Base-by-base conservation (phyloP, 1,284 basidiomycete genomes). In the Cystobasidiaceae sp. region DNA sequence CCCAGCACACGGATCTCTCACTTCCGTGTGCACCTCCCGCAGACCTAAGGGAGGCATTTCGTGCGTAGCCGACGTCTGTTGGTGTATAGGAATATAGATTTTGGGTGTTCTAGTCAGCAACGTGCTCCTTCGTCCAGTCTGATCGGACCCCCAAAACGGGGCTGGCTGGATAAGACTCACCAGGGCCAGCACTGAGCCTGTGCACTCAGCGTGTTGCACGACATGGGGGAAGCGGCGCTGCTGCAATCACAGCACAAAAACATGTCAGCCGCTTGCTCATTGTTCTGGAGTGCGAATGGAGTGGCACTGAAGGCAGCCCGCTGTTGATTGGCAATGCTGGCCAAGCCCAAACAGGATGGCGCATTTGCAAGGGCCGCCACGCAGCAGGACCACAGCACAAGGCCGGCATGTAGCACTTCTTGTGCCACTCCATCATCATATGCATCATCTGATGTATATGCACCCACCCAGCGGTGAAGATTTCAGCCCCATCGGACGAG, bases 1-100 rank as follows among this genome's bases (percentile, higher is more conserved):
- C 61, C 52, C 43, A 55, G 52, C 61, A 34, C n/a, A 34, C 48
- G 61, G 51, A 56, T 55, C 52, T 64, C 51, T 64, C 61, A 64
- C 61, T 56, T 56, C 61, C 61, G 48, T 34, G n/a, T 44, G 61
- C 52, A 54, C 51, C 61, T 55, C 52, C 61, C 58, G 51, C 55
- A 33, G 52, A 27, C 61, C 43, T 50, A 33, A 27, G 58, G 58
- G 61, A 64, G 61, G 61, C 51, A 54, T 64, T 64, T 48, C 46
- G 33, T 64, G 61, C 51, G 21, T 55, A 33, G 41, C 33, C 61
- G 51, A 55, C 48, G 61, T 64, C 61, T 62, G 49, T 41, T 4
- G 11, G 11, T 11, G 11, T n/a, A 39, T 39, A 39, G n/a, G n/a
- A n/a, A n/a, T n/a, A n/a, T n/a, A n/a, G n/a, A n/a, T n/a, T n/a